phyloP scores from a whole-genome alignment of 164 flowering plant genomes.

The Stephania cephalantha region DNA sequence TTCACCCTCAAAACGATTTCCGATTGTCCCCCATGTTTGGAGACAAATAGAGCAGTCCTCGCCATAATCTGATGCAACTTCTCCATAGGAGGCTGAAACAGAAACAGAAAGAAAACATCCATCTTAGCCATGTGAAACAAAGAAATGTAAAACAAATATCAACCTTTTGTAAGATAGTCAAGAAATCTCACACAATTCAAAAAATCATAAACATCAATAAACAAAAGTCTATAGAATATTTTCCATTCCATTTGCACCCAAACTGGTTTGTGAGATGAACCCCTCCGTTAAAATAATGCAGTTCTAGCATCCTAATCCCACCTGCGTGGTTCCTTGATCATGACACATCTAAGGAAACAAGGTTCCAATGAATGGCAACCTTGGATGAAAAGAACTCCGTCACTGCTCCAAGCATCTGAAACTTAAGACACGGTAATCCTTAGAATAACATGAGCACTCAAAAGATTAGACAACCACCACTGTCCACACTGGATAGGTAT shows the following conservation, averaged over 20 bases:
- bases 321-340: conserved; percentile 79
- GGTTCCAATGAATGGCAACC: conserved; percentile 71
- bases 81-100: conserved; percentile 86
- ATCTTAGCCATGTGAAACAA: conserved; percentile 16
- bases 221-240: conserved; percentile 33
- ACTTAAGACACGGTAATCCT: conserved; percentile 90
- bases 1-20: conserved; percentile 91
- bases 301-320: conserved; percentile 76
- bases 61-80: conserved; percentile 93
- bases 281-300: conserved; percentile 26
- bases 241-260: conserved; percentile 36
- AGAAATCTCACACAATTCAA: conserved; percentile 31
- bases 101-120: conserved; percentile 17
- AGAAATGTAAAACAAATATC: neutral
- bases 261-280: conserved; percentile 27
- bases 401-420: conserved; percentile 96
- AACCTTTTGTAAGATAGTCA: conserved; percentile 15
- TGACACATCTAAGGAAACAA: conserved; percentile 64
- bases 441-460: conserved; percentile 57
- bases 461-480: conserved; percentile 29
- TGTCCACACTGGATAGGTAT: conserved; percentile 38
- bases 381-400: conserved; percentile 53
- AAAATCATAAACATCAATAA: conserved; percentile 37
- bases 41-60: conserved; percentile 83
- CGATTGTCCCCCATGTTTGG: conserved; percentile 90